phyloP scores from a whole-genome alignment of 495 filamentous ascomycete genomes.

The Penicillium manginii region DNA sequence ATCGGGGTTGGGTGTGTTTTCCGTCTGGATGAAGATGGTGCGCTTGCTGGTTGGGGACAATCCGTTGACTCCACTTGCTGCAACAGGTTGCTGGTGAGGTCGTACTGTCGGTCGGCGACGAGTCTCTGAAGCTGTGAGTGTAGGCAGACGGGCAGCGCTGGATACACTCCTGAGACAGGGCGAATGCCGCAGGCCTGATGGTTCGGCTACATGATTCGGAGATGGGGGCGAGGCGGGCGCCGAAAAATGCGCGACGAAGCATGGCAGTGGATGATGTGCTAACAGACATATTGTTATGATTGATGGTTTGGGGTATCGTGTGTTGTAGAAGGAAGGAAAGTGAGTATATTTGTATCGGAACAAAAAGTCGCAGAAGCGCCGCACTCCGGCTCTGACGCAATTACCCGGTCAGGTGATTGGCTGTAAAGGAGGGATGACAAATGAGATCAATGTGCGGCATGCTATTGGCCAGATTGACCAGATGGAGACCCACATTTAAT shows the following conservation, averaged over 20 bases:
- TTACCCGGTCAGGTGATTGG: slow-evolving; percentile 35
- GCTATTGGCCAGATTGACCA: background rate
- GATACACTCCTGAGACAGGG: slow-evolving; percentile 38
- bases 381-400: slow-evolving; percentile 44
- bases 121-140: slow-evolving; percentile 53
- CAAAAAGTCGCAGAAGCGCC: slow-evolving; percentile 21
- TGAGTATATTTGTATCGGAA: background rate
- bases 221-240: slow-evolving; percentile 32
- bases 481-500: background rate
- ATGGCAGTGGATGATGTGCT: slow-evolving; percentile 40
- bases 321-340: background rate
- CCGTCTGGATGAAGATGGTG: slow-evolving; percentile 97
- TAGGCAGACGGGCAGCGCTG: slow-evolving; percentile 47
- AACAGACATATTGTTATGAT: slow-evolving; percentile 39
- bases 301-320: background rate
- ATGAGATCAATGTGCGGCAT: slow-evolving; percentile 18
- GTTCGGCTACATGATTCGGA: slow-evolving; percentile 32
- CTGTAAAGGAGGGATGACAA: slow-evolving; percentile 31
- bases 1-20: slow-evolving; percentile 87
- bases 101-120: slow-evolving; percentile 51
- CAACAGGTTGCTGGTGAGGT: slow-evolving; percentile 48
- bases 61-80: slow-evolving; percentile 36
- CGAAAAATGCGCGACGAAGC: slow-evolving; percentile 37
- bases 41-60: slow-evolving; percentile 54
- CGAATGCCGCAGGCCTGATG: slow-evolving; percentile 34